Conservation (phyloP, 106 monocot species). For the Dendrobium officinale region DNA sequence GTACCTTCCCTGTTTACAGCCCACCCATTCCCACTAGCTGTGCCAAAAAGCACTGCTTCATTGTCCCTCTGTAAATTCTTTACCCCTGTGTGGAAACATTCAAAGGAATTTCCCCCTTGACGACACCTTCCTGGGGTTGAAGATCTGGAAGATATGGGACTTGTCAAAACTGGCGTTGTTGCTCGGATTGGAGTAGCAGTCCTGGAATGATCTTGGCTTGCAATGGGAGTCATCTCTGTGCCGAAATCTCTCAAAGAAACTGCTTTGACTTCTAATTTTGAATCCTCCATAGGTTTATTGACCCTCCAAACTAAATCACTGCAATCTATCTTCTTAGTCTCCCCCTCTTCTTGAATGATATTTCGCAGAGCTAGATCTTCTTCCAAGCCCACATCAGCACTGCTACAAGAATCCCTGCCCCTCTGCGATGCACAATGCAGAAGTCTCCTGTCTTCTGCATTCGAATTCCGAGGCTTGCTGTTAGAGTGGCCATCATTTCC, state of each 20-base stretch:
- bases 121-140: constrained; percentile 44
- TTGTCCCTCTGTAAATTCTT: constrained; percentile 22
- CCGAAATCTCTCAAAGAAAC: constrained; percentile 83
- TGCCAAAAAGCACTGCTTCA: constrained; percentile 17
- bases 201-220: constrained; percentile 82
- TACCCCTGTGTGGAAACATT: constrained; percentile 8
- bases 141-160: constrained; percentile 65
- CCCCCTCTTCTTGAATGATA: constrained; percentile 41
- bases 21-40: constrained; percentile 8
- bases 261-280: constrained; percentile 24
- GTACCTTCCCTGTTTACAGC: neutral
- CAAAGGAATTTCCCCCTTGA: constrained; percentile 13
- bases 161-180: constrained; percentile 48
- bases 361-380: constrained; percentile 26
- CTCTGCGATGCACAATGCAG: constrained; percentile 59
- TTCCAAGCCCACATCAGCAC: constrained; percentile 42
- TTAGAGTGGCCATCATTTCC: constrained; percentile 12
- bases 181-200: constrained; percentile 64
- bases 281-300: constrained; percentile 26
- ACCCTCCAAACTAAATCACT: constrained; percentile 13
- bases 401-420: constrained; percentile 76
- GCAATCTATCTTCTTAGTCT: constrained; percentile 86
- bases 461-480: constrained; percentile 70
- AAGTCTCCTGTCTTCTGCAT: constrained; percentile 74
- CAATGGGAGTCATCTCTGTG: constrained; percentile 93